Percentiles rank a stretch among this genome's conserved stretches.
Evolutionary conservation across 164 flowering plant species (phyloP).

Genomic region (Annona cherimola): DNA sequence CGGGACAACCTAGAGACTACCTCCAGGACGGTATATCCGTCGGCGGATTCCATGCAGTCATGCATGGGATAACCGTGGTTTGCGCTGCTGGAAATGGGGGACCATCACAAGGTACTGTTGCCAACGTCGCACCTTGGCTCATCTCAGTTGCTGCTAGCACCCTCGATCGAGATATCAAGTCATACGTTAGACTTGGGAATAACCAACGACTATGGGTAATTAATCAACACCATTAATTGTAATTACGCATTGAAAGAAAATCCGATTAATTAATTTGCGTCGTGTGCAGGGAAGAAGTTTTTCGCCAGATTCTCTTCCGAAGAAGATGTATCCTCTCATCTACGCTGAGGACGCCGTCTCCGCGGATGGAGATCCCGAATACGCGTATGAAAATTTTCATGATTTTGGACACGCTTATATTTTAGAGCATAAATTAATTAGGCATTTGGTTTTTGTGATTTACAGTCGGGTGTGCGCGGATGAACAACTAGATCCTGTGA

Average conservation of each 20-base stretch:
- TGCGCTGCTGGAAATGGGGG: constrained; percentile 51
- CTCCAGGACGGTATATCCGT: constrained; percentile 24
- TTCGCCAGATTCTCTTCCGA: constrained; percentile 10
- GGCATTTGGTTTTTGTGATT: too few species aligned
- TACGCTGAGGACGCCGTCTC: constrained; percentile 22
- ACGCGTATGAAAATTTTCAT: background rate
- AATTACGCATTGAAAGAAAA: too few species aligned
- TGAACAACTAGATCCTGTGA: constrained; percentile 27
- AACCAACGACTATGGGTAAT: too few species aligned
- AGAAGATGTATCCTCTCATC: constrained; percentile 21
- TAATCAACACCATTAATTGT: too few species aligned
- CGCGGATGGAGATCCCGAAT: background rate
- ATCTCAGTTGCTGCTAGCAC: constrained; percentile 59
- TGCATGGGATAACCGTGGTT: constrained; percentile 36
- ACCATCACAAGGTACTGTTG: constrained; percentile 18
- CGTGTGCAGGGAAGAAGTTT: too few species aligned
- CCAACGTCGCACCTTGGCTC: constrained; percentile 55
- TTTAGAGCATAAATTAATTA: too few species aligned
- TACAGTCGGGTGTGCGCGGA: constrained; percentile 26
- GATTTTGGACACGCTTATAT: too few species aligned
- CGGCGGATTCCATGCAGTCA: constrained; percentile 33
- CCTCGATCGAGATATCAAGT: constrained; percentile 45
- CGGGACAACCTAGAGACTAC: constrained; percentile 1
- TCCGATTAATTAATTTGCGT: too few species aligned
- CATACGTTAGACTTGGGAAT: constrained; percentile 29